Conservation (phyloP, 2,329 filamentous ascomycete genomes). For the Stagonosporopsis vannaccii region DNA sequence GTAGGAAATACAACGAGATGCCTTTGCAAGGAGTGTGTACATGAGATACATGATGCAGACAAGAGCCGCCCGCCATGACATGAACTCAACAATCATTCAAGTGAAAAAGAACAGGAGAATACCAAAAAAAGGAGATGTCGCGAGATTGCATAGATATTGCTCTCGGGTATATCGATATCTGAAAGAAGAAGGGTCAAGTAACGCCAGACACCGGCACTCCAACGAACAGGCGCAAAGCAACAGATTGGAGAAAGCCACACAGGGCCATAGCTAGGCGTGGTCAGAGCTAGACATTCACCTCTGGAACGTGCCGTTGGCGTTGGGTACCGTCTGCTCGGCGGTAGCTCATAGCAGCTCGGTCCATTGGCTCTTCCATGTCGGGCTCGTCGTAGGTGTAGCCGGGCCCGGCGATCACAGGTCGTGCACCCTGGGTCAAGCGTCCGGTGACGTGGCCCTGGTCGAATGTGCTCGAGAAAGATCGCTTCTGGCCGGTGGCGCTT, state of each 20-base stretch:
- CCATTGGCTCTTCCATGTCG: slow-evolving; percentile 52
- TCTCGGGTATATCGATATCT: slow-evolving; percentile 27
- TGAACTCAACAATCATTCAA: slow-evolving; percentile 10
- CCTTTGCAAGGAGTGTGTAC: slow-evolving; percentile 10
- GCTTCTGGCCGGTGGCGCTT: slow-evolving; percentile 49
- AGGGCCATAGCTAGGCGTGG: background rate
- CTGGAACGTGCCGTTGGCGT: slow-evolving; percentile 47
- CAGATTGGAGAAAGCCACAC: slow-evolving; percentile 8
- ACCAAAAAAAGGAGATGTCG: slow-evolving; percentile 17
- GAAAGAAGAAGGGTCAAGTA: background rate
- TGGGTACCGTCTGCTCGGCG: slow-evolving; percentile 56
- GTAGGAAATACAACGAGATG: slow-evolving; percentile 7
- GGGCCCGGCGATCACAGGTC: slow-evolving; percentile 47
- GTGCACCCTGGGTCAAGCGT: slow-evolving; percentile 54
- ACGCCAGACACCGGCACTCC: slow-evolving; percentile 25
- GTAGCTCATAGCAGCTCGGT: slow-evolving; percentile 54
- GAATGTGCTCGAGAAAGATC: slow-evolving; percentile 56
- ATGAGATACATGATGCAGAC: slow-evolving; percentile 8
- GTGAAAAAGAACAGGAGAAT: slow-evolving; percentile 8
- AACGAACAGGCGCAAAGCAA: slow-evolving; percentile 7
- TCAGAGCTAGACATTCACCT: slow-evolving; percentile 37
- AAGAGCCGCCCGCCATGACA: slow-evolving; percentile 1
- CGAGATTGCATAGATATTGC: slow-evolving; percentile 22
- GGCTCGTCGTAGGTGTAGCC: slow-evolving; percentile 45
- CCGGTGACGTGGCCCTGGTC: slow-evolving; percentile 53